phyloP scores from a whole-genome alignment of 164 flowering plant genomes.

The Tetracentron sinense region DNA sequence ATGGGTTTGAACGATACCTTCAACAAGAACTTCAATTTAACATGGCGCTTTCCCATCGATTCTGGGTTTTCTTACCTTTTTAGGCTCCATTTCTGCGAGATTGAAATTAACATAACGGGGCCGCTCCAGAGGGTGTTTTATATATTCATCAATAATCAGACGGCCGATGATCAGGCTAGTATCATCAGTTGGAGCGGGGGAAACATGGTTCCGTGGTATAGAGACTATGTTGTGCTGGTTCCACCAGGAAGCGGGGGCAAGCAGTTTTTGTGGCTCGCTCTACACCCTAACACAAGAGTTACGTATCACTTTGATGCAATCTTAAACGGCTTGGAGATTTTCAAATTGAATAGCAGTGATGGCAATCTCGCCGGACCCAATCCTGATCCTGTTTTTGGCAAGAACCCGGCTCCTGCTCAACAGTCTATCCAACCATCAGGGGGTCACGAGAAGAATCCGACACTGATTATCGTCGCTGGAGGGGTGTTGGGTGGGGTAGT shows the following conservation, averaged over 20 bases:
- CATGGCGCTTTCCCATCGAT: slow-evolving; percentile 23
- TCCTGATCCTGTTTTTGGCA: slow-evolving; percentile 12
- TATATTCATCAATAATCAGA: slow-evolving; percentile 25
- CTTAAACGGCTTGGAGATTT: slow-evolving; percentile 52
- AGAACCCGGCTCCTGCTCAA: not conserved
- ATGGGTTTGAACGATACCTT: not conserved
- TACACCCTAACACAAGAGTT: slow-evolving; percentile 18
- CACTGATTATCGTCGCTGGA: not conserved
- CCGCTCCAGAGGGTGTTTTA: slow-evolving; percentile 12
- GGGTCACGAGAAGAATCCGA: not conserved
- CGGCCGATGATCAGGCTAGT: slow-evolving; percentile 19
- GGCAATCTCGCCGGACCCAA: slow-evolving; percentile 40
- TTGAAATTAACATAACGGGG: not conserved
- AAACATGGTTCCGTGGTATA: slow-evolving; percentile 12
- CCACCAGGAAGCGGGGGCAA: not conserved
- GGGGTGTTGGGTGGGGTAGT: slow-evolving; percentile 1
- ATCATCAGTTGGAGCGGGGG: slow-evolving; percentile 22
- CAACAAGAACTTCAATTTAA: slow-evolving; percentile 15
- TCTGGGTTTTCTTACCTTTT: slow-evolving; percentile 21
- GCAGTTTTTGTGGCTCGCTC: slow-evolving; percentile 18
- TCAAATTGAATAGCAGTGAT: slow-evolving; percentile 29
- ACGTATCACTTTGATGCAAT: slow-evolving; percentile 23
- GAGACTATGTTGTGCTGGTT: slow-evolving; percentile 23
- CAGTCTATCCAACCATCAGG: not conserved
- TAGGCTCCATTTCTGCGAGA: slow-evolving; percentile 29